Evolutionary conservation across 2,329 filamentous ascomycete species (phyloP).

Genomic region (Bipolaris oryzae): DNA sequence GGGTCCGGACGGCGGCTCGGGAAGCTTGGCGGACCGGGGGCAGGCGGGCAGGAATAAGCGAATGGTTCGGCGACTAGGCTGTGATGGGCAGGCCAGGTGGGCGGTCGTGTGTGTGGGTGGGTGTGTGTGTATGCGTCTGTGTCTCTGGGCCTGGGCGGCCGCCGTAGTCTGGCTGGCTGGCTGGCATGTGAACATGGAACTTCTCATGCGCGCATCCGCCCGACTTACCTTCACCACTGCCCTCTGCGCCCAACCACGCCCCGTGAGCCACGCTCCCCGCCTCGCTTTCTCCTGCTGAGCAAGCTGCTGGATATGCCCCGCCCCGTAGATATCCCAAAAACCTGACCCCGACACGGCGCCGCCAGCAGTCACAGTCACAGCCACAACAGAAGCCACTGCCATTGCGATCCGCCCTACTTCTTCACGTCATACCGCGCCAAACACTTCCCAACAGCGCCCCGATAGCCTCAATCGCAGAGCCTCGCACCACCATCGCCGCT

Average conservation of each 20-base stretch:
- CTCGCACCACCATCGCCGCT: not conserved
- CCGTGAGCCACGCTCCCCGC: constrained; percentile 1
- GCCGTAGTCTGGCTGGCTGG: not conserved
- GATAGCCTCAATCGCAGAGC: constrained; percentile 11
- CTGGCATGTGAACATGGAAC: constrained; percentile 12
- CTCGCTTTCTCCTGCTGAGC: constrained; percentile 7
- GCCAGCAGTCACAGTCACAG: not conserved
- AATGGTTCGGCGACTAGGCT: constrained; percentile 4
- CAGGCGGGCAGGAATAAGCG: not conserved
- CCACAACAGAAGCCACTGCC: not conserved
- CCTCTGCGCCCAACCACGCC: not conserved
- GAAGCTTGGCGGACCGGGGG: constrained; percentile 1
- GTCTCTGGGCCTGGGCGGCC: too few species aligned
- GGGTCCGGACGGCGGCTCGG: not conserved
- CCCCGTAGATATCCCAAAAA: too few species aligned
- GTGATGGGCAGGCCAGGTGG: not conserved
- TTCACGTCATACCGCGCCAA: constrained; percentile 22
- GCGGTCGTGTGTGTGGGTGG: not conserved
- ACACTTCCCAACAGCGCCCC: constrained; percentile 19
- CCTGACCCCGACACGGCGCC: constrained; percentile 3
- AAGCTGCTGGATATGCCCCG: constrained; percentile 16
- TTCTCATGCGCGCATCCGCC: constrained; percentile 6
- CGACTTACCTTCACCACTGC: not conserved
- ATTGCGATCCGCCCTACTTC: constrained; percentile 7
- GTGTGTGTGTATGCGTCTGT: too few species aligned